Conservation (phyloP, 2,329 filamentous ascomycete species). For the Aspergillus texensis region DNA sequence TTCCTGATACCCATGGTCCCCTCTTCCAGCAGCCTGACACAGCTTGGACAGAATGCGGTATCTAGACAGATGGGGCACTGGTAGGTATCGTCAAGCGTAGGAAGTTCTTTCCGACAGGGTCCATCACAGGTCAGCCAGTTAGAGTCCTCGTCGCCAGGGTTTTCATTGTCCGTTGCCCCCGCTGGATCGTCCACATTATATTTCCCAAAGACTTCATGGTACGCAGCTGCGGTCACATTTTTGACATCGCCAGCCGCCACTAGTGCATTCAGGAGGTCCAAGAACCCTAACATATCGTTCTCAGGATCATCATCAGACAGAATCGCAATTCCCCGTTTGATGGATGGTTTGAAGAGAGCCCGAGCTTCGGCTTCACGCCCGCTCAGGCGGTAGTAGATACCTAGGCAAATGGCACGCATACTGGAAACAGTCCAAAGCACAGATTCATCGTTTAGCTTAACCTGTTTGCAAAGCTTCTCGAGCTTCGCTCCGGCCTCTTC, state of each 20-base stretch:
- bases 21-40: neutral
- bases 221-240: constrained; percentile 6
- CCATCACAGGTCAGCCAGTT: constrained; percentile 7
- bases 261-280: constrained; percentile 5
- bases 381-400: constrained; percentile 11
- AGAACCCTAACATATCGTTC: constrained; percentile 6
- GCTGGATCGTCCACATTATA: neutral
- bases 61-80: constrained; percentile 14
- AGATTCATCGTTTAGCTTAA: neutral
- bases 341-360: constrained; percentile 8
- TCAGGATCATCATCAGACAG: constrained; percentile 15
- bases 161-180: neutral
- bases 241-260: constrained; percentile 9
- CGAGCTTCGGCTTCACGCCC: constrained; percentile 7
- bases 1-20: constrained; percentile 1
- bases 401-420: neutral
- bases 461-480: constrained; percentile 5
- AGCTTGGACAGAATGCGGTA: constrained; percentile 12
- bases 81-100: neutral
- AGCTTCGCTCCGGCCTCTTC: neutral
- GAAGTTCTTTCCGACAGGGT: neutral
- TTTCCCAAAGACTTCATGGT: neutral
- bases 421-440: neutral
- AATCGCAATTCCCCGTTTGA: constrained; percentile 6
- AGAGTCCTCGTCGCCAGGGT: neutral